These are phyloP conservation scores for Tubosaeta brunneosetosa DNA, from an alignment of 768 basidiomycete species.

Conservation along the genomic window DNA sequence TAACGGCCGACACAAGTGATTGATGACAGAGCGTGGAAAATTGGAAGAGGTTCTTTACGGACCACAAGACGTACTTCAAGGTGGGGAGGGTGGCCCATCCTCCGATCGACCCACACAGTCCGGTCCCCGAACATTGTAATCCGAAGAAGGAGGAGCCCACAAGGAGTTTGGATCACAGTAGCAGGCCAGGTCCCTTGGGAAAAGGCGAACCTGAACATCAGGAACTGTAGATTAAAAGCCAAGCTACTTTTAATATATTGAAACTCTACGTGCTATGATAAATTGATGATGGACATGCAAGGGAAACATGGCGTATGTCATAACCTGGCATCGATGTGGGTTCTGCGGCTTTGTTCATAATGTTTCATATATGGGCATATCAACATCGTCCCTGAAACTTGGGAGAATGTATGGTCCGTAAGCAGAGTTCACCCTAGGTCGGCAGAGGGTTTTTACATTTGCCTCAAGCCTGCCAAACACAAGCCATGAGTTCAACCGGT, in stretches of 20 bases:
- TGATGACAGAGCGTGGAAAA: constrained; percentile 61
- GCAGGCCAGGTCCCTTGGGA: constrained; percentile 23
- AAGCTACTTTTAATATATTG: constrained; percentile 7
- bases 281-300: constrained; percentile 20
- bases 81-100: constrained; percentile 73
- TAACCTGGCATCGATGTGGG: background rate
- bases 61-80: constrained; percentile 74
- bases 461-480: constrained; percentile 26
- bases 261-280: constrained; percentile 11
- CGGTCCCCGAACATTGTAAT: constrained; percentile 73
- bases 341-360: constrained; percentile 10
- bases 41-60: constrained; percentile 87
- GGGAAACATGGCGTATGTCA: constrained; percentile 21
- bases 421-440: background rate
- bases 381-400: constrained; percentile 15
- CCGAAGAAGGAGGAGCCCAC: constrained; percentile 46
- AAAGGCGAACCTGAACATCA: constrained; percentile 14
- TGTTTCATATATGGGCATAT: constrained; percentile 27
- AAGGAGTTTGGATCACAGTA: constrained; percentile 24
- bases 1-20: background rate
- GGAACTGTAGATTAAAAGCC: constrained; percentile 29
- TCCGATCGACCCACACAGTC: constrained; percentile 70
- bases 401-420: background rate
- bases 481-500: constrained; percentile 18
- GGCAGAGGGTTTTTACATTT: constrained; percentile 11